Base-by-base conservation (phyloP, 2,329 filamentous ascomycete species). In the Aspergillus sp. region DNA sequence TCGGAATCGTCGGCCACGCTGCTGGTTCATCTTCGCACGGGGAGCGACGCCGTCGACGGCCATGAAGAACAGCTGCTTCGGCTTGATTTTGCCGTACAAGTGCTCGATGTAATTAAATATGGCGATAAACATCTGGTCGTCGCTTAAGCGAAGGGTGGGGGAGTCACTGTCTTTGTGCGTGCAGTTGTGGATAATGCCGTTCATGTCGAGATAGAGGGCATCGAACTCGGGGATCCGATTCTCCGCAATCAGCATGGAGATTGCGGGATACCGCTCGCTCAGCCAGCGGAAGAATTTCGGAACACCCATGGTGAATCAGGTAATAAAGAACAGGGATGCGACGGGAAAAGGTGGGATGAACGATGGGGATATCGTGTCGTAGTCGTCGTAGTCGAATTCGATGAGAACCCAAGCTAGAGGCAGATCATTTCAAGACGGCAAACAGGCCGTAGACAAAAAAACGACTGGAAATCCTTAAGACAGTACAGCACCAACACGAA, bases 41-140 rank as follows among this genome's bases (percentile, higher is more conserved):
- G 91, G 93, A 14, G 91, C 91, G 41, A 98, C 93, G 51, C 91
- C 91, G 54, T 98, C 91, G 44, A 98, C 91, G 31, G 91, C 93
- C 91, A 98, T 98, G 70, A 95, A 98, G 67, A 98, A 98, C 22
- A 98, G 75, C 69, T 95, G 81, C 65, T 94, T 89, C 8, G 91
- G 91, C 63, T 96, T 96, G 57, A 98, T 98, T 64, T 95, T 98
- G 49, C 89, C 88, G 61, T 93, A 98, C 33, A 98, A 65, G 66
- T 98, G 91, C 63, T 98, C 91, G 46, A 98, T 98, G 61, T 98
- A 98, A 65, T 96, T 96, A 75, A 98, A 98, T 52, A 98, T 98
- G 37, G 86, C 83, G 48, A 98, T 95, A 57, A 98, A 98, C 91
- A 98, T 98, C 62, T 95, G 85, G 60, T 98, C 89, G 60, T 98